Percentiles rank a stretch among this genome's conserved stretches.
phyloP scores from a whole-genome alignment of 495 filamentous ascomycete species.

The Cryomyces minteri region DNA sequence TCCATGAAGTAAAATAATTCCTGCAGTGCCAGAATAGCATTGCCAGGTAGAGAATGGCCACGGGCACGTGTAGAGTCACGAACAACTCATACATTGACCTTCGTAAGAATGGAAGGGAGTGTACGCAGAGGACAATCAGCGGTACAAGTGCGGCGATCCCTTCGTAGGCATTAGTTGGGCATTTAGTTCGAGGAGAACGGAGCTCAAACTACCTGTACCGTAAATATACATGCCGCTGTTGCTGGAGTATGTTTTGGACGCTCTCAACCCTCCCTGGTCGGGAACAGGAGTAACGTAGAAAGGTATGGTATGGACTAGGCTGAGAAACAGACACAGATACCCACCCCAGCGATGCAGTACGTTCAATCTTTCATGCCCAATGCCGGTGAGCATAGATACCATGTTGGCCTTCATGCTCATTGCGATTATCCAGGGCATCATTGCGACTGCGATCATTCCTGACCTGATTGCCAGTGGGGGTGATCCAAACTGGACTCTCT shows the following conservation, averaged over 20 bases:
- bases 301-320: constrained; percentile 66
- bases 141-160: constrained; percentile 72
- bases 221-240: constrained; percentile 50
- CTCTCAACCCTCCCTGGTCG: constrained; percentile 49
- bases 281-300: constrained; percentile 81
- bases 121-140: constrained; percentile 61
- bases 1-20: constrained; percentile 83
- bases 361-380: constrained; percentile 82
- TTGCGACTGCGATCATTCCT: constrained; percentile 84
- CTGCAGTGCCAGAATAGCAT: constrained; percentile 93
- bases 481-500: constrained; percentile 66
- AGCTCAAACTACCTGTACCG: constrained; percentile 38
- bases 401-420: constrained; percentile 84
- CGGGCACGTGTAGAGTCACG: constrained; percentile 60
- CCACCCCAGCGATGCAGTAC: constrained; percentile 85
- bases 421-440: constrained; percentile 87
- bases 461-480: constrained; percentile 78
- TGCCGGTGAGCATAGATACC: constrained; percentile 68
- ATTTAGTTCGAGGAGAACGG: background rate
- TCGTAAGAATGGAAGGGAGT: constrained; percentile 54
- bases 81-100: constrained; percentile 65
- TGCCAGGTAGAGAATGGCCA: constrained; percentile 60
- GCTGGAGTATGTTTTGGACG: constrained; percentile 47
- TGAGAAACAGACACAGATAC: constrained; percentile 72
- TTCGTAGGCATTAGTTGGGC: constrained; percentile 7